Conservation (phyloP, 2,329 filamentous ascomycete genomes). For the Aspergillus novofumigatus region DNA sequence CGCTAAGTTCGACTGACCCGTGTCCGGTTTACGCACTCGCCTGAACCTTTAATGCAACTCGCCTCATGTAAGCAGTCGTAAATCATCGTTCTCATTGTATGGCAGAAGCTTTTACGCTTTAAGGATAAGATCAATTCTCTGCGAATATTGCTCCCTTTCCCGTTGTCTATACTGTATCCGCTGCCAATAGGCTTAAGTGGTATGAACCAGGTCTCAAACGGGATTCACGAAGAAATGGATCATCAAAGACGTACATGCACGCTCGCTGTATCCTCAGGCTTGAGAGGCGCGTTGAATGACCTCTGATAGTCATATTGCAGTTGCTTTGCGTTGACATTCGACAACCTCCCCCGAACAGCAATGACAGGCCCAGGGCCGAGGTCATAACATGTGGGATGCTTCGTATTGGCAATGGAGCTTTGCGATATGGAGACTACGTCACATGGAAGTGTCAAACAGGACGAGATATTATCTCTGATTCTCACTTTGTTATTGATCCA, state of each 20-base stretch:
- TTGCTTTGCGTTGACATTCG: not conserved
- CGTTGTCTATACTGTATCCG: not conserved
- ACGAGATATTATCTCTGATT: not conserved
- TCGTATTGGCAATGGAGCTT: not conserved
- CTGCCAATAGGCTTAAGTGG: not conserved
- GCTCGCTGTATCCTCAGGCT: not conserved
- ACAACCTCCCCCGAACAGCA: not conserved
- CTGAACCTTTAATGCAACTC: not conserved
- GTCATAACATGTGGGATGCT: not conserved
- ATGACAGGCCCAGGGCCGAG: not conserved
- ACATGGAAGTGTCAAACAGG: not conserved
- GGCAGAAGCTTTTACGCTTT: not conserved
- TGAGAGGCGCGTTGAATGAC: not conserved
- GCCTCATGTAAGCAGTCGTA: not conserved
- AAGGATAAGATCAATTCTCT: not conserved
- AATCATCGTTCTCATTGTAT: not conserved
- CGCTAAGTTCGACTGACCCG: not conserved
- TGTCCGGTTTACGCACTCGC: not conserved
- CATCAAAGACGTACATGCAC: not conserved
- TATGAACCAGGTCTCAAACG: not conserved
- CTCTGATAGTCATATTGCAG: not conserved
- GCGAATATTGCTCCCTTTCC: not conserved
- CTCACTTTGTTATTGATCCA: not conserved
- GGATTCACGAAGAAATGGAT: not conserved
- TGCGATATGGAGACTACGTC: not conserved